Percentiles rank a stretch among this genome's conserved stretches.
Evolutionary conservation across 2,329 filamentous ascomycete genomes (phyloP).

Genomic region (Beauveria caledonica): DNA sequence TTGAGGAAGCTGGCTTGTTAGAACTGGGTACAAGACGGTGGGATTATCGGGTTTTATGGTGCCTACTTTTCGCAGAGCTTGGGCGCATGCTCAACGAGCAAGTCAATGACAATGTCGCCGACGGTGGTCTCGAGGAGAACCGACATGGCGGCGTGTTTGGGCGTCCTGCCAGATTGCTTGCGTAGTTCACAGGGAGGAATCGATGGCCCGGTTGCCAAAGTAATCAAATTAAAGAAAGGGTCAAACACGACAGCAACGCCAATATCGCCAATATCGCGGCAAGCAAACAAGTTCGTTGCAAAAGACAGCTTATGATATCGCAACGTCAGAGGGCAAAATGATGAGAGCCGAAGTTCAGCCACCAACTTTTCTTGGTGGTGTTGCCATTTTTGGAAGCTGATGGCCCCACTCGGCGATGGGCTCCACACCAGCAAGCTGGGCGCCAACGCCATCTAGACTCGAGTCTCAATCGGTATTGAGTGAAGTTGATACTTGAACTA

Average conservation of each 20-base stretch:
- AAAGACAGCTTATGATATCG: neutral
- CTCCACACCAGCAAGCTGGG: neutral
- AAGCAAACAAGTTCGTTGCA: neutral
- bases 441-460: neutral
- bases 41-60: neutral
- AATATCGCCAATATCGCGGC: neutral
- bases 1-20: conserved; percentile 67
- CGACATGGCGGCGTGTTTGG: conserved; percentile 54
- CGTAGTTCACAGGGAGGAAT: neutral
- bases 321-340: neutral
- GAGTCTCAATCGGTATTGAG: neutral
- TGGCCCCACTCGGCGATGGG: neutral
- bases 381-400: conserved; percentile 1
- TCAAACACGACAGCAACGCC: too few relatives aligned
- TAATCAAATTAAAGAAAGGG: neutral
- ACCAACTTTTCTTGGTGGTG: neutral
- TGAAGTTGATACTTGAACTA: neutral
- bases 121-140: conserved; percentile 88
- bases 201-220: too few relatives aligned
- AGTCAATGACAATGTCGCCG: conserved; percentile 90
- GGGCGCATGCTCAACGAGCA: conserved; percentile 81
- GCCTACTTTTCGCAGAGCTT: conserved; percentile 92
- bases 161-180: neutral
- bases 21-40: conserved; percentile 23
- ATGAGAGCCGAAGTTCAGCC: neutral